A percentile compares a stretch with the other conserved stretches of the same genome.
Evolutionary conservation across 306 rosid species (phyloP).

Genomic region (Lagenaria siceraria): DNA sequence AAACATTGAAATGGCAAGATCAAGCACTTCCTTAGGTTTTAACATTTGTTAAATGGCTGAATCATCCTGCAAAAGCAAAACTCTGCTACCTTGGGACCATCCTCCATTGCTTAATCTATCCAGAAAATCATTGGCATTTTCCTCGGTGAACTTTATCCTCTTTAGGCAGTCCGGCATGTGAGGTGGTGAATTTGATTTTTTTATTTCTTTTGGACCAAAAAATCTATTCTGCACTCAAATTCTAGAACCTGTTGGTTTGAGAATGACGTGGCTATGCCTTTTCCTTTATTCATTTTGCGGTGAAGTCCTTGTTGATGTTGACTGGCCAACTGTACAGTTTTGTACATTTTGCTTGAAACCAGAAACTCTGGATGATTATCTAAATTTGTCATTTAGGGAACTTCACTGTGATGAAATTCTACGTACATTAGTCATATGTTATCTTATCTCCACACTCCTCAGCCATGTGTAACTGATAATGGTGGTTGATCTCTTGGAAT

Average conservation of each 20-base stretch:
- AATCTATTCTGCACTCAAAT: neutral
- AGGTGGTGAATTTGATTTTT: neutral
- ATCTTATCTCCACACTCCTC: neutral
- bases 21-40: no score
- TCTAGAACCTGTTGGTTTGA: neutral
- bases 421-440: neutral
- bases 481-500: neutral
- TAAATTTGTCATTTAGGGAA: neutral
- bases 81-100: neutral
- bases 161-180: neutral
- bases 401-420: neutral
- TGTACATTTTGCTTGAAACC: neutral
- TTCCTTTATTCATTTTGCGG: neutral
- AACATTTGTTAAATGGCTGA: neutral
- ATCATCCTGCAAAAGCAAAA: neutral
- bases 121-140: neutral
- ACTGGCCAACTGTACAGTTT: slow-evolving; percentile 1
- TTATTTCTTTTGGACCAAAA: neutral
- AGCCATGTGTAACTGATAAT: neutral
- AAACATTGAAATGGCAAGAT: no score
- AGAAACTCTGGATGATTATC: neutral
- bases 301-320: neutral
- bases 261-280: slow-evolving; percentile 6
- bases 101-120: neutral
- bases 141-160: neutral